Base-by-base conservation (phyloP, 2,329 filamentous ascomycete species). In the Fonsecaea erecta region DNA sequence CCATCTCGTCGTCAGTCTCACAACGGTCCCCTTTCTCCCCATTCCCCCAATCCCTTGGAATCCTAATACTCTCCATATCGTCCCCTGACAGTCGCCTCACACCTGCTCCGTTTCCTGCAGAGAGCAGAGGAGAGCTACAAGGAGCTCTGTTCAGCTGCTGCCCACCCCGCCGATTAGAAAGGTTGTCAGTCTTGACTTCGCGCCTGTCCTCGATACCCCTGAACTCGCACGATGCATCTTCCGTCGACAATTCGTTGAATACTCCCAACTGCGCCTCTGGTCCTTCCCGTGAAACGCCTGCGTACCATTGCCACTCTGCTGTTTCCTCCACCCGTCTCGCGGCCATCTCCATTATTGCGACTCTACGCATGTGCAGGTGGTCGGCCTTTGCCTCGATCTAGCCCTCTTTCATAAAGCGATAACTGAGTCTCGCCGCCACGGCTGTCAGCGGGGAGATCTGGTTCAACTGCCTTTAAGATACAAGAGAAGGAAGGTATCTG, bases 1-100 rank as follows among this genome's bases (percentile, higher is more conserved):
- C 63, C 34, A 65, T 35, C 63, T 62, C 48, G 58, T 52, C 35
- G 58, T 59, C 53, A 26, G 59, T 56, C 54, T 65, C 53, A 53
- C 51, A 35, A 34, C 46, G 6, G 40, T 28, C 52, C 40, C n/a
- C 53, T 24, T 56, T 51, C 35, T 26, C 53, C 56, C 46, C 52
- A 46, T 24, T 62, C 32, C 40, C n/a, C 54, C 54, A 43, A 34
- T 58, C 40, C 21, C 24, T 18, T 21, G 18, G 21, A 5, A 24
- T 30, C 51, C 34, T 52, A n/a, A 35, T 26, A 37, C 40, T 28
- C 12, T 24, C 8, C 14, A 16, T 40, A n/a, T 18, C 28, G 57
- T 32, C 57, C 35, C 57, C 57, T 52, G 43, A 59, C 30, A 46
- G 28, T 28, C 55, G 11, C 24, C 14, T 48, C 55, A 48, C 43